Base-by-base conservation (phyloP, 2,329 filamentous ascomycete species). In the Dothideomycetes sp. region DNA sequence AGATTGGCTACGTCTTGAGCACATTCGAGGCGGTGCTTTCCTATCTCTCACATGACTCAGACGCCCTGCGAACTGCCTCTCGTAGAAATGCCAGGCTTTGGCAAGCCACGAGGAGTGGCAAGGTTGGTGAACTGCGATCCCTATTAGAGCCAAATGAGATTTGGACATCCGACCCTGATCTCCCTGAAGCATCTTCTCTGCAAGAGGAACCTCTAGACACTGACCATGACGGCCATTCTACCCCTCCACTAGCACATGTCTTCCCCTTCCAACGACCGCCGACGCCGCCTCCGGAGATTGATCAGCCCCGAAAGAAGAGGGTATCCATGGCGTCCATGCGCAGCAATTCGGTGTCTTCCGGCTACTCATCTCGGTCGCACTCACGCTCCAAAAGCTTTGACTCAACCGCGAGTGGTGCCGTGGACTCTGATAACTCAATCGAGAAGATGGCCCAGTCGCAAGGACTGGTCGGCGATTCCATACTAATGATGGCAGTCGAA, bases 1-100 rank as follows among this genome's bases (percentile, higher is more conserved):
- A 98, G 62, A 81, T 93, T 69, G 91, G 91, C 7, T 98, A 98
- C 60, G 88, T 89, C 0, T 62, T 98, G 37, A 96, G 89, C 60
- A 98, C 91, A 0, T 85, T 96, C 44, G 91, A 98, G 59, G 91
- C 87, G 5, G 91, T 98, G 0, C 62, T 98, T 24, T 79, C 85
- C 2, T 96, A 98, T 56, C 73, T 98, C 3, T 75, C 80, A 7
- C 75, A 79, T 45, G 88, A 94, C 55, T 94, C 89, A 0, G 78
- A 76, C 11, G 83, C 81, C 4, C 64, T 98, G 42, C 77, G 88
- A 45, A 83, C 79, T 56, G 86, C 88, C 5, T 96, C 91, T 59
- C 77, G 79, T 46, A 77, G 84, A 38, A 98, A 98, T 58, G 80
- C 82, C 53, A 74, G 79, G 2, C 61, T 98, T 2, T 98, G 91